Evolutionary conservation across 73 alveolate species (phyloP).

Genomic region (Tetrahymena malaccensis): DNA sequence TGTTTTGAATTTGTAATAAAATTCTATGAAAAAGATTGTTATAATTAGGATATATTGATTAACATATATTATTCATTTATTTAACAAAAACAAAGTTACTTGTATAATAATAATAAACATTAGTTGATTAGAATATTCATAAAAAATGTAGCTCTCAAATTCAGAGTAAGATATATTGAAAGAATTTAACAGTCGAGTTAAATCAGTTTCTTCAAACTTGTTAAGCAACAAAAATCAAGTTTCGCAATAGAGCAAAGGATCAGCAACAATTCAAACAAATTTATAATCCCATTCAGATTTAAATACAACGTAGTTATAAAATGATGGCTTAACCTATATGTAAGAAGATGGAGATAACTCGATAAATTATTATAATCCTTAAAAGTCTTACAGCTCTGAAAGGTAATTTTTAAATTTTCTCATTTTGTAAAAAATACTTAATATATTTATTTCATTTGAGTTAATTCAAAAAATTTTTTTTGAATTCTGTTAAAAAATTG

Average conservation of each 20-base stretch:
- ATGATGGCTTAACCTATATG: neutral
- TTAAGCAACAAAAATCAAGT: neutral
- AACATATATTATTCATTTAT: neutral
- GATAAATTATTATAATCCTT: neutral
- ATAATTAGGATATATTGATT: neutral
- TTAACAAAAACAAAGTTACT: neutral
- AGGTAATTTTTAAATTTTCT: neutral
- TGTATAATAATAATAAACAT: neutral
- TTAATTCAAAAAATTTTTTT: too few species aligned
- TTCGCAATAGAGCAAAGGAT: neutral
- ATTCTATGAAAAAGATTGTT: neutral
- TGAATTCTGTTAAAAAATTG: neutral
- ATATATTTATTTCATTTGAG: too few species aligned
- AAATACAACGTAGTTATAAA: neutral
- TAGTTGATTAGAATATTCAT: neutral
- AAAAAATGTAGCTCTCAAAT: neutral
- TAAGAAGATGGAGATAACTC: neutral
- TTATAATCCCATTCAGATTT: neutral
- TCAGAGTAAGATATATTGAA: neutral
- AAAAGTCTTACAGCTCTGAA: neutral
- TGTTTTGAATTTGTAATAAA: neutral
- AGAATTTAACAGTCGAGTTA: neutral
- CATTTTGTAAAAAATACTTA: too few species aligned
- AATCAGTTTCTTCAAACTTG: neutral
- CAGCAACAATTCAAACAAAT: neutral